These are phyloP conservation scores for Kingdonia uniflora DNA, from an alignment of 164 flowering plant genomes.

Conservation along the genomic window DNA sequence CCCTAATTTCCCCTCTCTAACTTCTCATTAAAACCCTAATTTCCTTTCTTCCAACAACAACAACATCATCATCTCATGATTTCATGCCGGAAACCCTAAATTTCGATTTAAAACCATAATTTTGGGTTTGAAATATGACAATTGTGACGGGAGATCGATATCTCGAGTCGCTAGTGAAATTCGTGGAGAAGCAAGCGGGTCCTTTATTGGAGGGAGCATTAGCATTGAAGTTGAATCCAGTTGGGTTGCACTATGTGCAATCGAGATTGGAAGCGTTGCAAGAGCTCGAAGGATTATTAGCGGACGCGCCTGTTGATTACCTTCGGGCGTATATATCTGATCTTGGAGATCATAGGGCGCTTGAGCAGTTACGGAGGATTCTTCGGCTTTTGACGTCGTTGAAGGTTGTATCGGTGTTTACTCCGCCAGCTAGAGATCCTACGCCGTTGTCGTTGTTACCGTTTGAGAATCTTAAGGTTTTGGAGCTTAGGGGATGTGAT, in stretches of 20 bases:
- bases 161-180: constrained; percentile 57
- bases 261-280: constrained; percentile 71
- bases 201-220: constrained; percentile 53
- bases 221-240: constrained; percentile 75
- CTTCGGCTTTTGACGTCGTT: constrained; percentile 61
- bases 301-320: constrained; percentile 93
- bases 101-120: too few relatives aligned
- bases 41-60: not conserved
- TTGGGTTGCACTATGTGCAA: constrained; percentile 86
- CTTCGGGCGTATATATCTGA: constrained; percentile 94
- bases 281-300: constrained; percentile 67
- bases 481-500: constrained; percentile 93
- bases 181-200: constrained; percentile 62
- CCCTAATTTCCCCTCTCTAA: too few relatives aligned
- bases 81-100: too few relatives aligned
- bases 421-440: constrained; percentile 54
- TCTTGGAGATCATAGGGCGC: constrained; percentile 92
- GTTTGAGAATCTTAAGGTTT: constrained; percentile 57
- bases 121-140: too few relatives aligned
- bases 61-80: too few relatives aligned
- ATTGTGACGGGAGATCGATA: constrained; percentile 89
- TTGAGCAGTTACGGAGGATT: constrained; percentile 82
- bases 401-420: constrained; percentile 67
- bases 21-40: too few relatives aligned
- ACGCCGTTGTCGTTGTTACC: constrained; percentile 64